Percentiles rank a stretch among this genome's conserved stretches.
Conservation (phyloP, 2,329 filamentous ascomycete genomes). For the Fusarium chuoi region DNA sequence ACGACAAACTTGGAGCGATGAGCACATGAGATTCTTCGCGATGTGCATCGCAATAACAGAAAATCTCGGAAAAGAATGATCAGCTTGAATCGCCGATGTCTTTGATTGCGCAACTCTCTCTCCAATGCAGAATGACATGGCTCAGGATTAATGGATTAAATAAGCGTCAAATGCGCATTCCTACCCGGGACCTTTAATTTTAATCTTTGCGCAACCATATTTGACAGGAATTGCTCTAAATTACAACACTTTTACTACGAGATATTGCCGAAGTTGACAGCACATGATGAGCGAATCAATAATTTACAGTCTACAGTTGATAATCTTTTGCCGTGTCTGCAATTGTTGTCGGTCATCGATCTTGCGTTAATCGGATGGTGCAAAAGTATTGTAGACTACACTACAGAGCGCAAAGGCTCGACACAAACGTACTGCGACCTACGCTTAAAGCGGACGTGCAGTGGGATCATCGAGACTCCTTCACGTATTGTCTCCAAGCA, state of each 20-base stretch:
- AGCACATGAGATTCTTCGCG: too few relatives aligned
- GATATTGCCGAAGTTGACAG: neutral
- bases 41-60: neutral
- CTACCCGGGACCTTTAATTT: neutral
- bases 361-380: neutral
- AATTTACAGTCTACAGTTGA: accelerated
- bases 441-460: accelerated
- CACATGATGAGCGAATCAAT: accelerated
- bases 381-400: neutral
- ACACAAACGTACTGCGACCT: neutral
- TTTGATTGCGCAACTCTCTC: neutral
- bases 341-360: neutral
- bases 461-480: too few relatives aligned
- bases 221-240: neutral
- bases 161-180: neutral
- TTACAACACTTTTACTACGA: neutral
- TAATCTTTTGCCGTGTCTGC: neutral
- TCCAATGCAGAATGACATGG: accelerated
- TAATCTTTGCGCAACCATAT: neutral
- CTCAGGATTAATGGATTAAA: accelerated
- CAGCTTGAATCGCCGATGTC: neutral
- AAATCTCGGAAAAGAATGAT: neutral
- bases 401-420: too few relatives aligned
- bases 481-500: neutral
- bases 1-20: too few relatives aligned